These are phyloP conservation scores for Inga leiocalycina DNA, from an alignment of 306 rosid genomes.

Conservation along the genomic window DNA sequence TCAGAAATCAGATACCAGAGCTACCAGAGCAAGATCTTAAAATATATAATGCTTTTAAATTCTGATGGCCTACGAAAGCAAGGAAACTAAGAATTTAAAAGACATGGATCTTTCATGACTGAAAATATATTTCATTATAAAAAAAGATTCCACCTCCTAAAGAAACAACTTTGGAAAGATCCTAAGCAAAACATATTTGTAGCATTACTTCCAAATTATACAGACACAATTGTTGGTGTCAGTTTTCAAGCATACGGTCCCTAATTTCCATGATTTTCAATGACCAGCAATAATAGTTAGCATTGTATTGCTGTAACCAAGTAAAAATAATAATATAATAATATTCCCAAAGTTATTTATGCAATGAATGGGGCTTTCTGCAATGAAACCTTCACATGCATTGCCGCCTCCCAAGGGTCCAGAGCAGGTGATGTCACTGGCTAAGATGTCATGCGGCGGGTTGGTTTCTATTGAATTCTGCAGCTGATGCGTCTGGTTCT, in stretches of 20 bases:
- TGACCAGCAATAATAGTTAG: constrained; percentile 10
- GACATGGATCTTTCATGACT: background rate
- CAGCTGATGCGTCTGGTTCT: constrained; percentile 40
- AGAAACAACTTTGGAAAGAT: constrained; percentile 5
- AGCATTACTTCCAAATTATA: background rate
- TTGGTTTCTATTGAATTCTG: constrained; percentile 42
- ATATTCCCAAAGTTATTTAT: constrained; percentile 14
- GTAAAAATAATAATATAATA: constrained; percentile 7
- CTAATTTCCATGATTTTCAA: constrained; percentile 27
- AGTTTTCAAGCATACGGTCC: background rate
- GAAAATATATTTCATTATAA: background rate
- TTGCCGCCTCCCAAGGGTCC: constrained; percentile 36
- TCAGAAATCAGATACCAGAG: constrained; percentile 27
- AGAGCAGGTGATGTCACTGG: constrained; percentile 32
- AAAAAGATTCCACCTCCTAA: background rate
- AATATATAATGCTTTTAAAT: constrained; percentile 22
- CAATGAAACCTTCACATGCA: constrained; percentile 56
- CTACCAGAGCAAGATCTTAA: constrained; percentile 4
- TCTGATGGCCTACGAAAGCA: constrained; percentile 4
- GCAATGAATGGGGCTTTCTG: constrained; percentile 20
- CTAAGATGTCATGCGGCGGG: constrained; percentile 27
- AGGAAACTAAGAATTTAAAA: background rate
- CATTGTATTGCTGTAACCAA: constrained; percentile 12
- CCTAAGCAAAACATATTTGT: background rate
- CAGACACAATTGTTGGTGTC: background rate